Base-by-base conservation (phyloP, 306 rosid genomes). In the Dryas octopetala region DNA sequence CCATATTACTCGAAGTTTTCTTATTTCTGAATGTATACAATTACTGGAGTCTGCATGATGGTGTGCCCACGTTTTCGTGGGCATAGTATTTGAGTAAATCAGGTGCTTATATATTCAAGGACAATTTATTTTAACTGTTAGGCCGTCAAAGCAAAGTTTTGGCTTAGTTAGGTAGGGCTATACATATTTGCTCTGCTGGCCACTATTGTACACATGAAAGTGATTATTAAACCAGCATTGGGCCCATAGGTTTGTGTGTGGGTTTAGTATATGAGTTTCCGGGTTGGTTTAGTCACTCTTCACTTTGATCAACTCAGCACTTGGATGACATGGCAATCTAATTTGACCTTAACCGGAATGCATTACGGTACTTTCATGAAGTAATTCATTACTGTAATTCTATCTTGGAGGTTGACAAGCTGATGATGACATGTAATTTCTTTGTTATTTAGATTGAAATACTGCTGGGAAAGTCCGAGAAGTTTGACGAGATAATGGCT, bases 401-500 rank as follows among this genome's bases (percentile, higher is more conserved):
- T 15, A 9, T 59, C 28, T 49, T 38, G 46, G 62, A 68, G 58
- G 43, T 38, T 51, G 66, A 51, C 45, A 16, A 26, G 17, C 68
- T 53, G 73, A 67, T 76, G 41, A 38, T 40, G n/a, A 43, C 19
- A 13, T 46, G 32, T 41, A 7, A 16, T 54, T 75, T 66, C 5
- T 49, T 76, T 82, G 68, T 65, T 32, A 9, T 9, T 32, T 78
- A 91, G 94, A 91, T 91, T 62, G 97, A 91, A 83, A 91, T 91
- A 58, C 0, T 89, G 66, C 89, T 91, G 4, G 92, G 86, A 64
- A 91, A 89, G 86, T 87, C 94, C 0, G 90, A 84, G 74, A 87
- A 89, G 75, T 91, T 91, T 28, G 96, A 91, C n/a, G 91, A 87
- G 80, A 69, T 88, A 79, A 89, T 91, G 96, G 88, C 90, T 0